Conservation (phyloP, 139 green algal genomes). For the Ettlia oleoabundans region DNA sequence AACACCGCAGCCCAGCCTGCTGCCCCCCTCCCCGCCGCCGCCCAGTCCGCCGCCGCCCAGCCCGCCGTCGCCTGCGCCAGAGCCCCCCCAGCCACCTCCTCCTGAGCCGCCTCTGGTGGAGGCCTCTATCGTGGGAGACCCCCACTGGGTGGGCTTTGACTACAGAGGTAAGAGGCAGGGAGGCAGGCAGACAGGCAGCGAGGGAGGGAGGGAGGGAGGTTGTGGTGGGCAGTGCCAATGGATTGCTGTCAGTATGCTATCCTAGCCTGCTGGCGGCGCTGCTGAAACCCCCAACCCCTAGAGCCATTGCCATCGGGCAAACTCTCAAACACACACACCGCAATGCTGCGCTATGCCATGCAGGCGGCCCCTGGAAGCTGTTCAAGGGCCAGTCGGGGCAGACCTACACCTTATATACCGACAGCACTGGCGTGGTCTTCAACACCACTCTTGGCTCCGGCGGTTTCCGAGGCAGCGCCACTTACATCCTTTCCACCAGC, state of each 20-base stretch:
- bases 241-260: background rate
- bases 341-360: background rate
- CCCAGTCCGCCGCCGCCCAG: background rate
- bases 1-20: background rate
- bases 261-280: background rate
- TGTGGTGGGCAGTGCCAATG: background rate
- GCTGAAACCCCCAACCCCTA: background rate
- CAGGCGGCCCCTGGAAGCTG: background rate
- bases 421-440: background rate
- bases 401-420: background rate
- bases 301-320: background rate
- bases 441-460: background rate
- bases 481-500: background rate
- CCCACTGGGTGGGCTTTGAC: background rate
- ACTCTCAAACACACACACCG: background rate
- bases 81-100: background rate
- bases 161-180: background rate
- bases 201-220: background rate
- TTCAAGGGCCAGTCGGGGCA: background rate
- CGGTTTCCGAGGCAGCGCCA: background rate
- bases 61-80: background rate
- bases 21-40: background rate
- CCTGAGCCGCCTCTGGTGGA: background rate
- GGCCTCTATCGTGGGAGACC: constrained; percentile 3
- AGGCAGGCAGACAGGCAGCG: background rate